A percentile compares a stretch with the other conserved stretches of the same genome.
Conservation (phyloP, 352 stramenopile genomes). For the Elongisporangium senticosum region DNA sequence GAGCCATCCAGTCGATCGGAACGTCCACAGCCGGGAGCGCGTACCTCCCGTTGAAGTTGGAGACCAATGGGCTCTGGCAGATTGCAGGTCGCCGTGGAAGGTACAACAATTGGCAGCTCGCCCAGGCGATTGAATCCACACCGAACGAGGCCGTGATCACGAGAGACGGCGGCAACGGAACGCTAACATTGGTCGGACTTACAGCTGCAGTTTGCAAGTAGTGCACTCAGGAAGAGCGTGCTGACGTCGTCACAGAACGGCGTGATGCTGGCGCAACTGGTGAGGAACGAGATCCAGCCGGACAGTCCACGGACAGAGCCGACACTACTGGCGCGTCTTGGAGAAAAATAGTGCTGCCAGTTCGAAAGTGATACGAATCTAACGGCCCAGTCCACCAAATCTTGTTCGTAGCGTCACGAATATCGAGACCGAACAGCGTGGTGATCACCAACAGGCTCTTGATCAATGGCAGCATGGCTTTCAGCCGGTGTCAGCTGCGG, state of each 20-base stretch:
- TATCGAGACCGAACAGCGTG: constrained; percentile 23
- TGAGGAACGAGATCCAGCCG: constrained; percentile 30
- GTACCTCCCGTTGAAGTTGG: constrained; percentile 3
- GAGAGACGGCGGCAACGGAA: background rate
- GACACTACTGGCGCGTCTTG: constrained; percentile 10
- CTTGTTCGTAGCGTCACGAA: constrained; percentile 31
- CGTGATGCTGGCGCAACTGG: constrained; percentile 22
- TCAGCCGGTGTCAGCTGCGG: background rate
- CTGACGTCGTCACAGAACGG: constrained; percentile 12
- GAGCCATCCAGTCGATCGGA: constrained; percentile 5
- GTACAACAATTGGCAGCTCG: constrained; percentile 9
- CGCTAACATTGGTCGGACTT: background rate
- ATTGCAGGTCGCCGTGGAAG: background rate
- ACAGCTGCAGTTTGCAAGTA: constrained; percentile 17
- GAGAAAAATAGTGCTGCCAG: constrained; percentile 16
- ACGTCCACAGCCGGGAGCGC: background rate
- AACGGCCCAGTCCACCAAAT: constrained; percentile 24
- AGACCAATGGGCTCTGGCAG: constrained; percentile 4
- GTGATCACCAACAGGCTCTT: constrained; percentile 15
- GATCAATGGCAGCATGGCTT: constrained; percentile 3
- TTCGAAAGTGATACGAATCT: constrained; percentile 32
- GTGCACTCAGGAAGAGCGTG: constrained; percentile 24
- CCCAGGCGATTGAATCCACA: constrained; percentile 9
- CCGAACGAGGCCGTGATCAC: background rate
- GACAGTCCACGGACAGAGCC: constrained; percentile 12